Evolutionary conservation across 2,329 filamentous ascomycete species (phyloP), one percentile per base, ranked within the genome.

Genomic region (Fusarium torreyae): DNA sequence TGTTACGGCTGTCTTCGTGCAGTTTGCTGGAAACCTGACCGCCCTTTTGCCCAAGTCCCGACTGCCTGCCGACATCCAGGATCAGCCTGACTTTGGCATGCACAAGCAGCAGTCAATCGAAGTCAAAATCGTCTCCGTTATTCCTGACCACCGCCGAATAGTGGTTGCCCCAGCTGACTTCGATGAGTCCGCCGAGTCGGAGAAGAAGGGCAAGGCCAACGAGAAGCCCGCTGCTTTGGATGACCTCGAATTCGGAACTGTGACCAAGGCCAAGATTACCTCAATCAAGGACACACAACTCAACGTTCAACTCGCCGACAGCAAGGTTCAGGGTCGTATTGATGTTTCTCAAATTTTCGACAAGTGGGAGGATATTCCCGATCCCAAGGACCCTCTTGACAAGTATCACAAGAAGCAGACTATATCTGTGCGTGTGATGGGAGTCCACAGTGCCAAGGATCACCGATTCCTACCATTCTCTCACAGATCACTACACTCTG

Each of bases 321-420:
- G 68, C 36, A 72, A 80, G 17, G 86, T 97, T 10, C 93, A 97
- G 77, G 96, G 95, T n/a, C 93, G 96, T 18, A 90, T 99, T 63
- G 95, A 98, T 76, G 88, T 96, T 7, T 97, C 96, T 2, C 94
- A 98, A 77, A 82, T 94, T 14, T 99, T 97, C 77, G 92, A 98
- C 77, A 86, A 85, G 13, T 98, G 92, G 91, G 92, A 97, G 46
- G 91, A 95, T 43, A 96, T 99, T 74, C 85, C 89, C 57, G 89
- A 98, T 76, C 88, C 90, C 60, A 97, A 95, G 79, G 85, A 89
- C 28, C 95, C 96, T 2, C 84, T 98, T n/a, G 73, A 75, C 57
- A 86, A 87, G 66, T 97, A 97, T 81, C 87, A 88, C 66, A 83
- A 86, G 51, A 92, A 92, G 71, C 88, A 95, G 60, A 82, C 89